A percentile compares a stretch with the other conserved stretches of the same genome.
Evolutionary conservation across 164 flowering plant genomes (phyloP).

Genomic region (Echeveria elegans): DNA sequence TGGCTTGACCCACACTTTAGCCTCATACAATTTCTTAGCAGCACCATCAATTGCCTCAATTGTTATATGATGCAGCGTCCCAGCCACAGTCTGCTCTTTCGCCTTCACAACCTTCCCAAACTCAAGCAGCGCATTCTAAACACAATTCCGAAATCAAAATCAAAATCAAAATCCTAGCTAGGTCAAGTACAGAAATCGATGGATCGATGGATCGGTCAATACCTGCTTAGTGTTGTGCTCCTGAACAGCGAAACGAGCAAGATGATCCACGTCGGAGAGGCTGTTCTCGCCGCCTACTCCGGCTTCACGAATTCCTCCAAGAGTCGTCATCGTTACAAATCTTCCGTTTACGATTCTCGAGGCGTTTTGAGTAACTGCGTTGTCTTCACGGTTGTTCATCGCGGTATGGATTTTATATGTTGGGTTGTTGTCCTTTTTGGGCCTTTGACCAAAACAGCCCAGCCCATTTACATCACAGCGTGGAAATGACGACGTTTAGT

Average conservation of each 20-base stretch:
- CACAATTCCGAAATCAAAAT: neutral
- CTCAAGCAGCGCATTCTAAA: slow-evolving; percentile 26
- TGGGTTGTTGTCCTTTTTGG: neutral
- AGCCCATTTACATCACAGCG: too few relatives aligned
- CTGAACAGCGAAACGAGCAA: slow-evolving; percentile 51
- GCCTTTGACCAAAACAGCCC: too few relatives aligned
- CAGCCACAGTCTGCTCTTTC: slow-evolving; percentile 31
- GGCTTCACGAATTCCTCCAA: slow-evolving; percentile 26
- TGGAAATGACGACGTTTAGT: too few relatives aligned
- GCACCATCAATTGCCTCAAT: slow-evolving; percentile 25
- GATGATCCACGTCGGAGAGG: slow-evolving; percentile 24
- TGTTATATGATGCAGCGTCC: slow-evolving; percentile 24
- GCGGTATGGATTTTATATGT: neutral
- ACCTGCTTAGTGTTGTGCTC: slow-evolving; percentile 54
- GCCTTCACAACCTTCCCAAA: slow-evolving; percentile 21
- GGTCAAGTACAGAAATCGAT: neutral
- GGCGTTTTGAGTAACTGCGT: neutral
- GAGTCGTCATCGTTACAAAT: slow-evolving; percentile 22
- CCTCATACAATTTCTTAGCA: slow-evolving; percentile 23
- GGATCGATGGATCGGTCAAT: neutral
- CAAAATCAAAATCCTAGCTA: too few relatives aligned
- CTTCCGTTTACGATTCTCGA: neutral
- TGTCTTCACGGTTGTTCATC: neutral
- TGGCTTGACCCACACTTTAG: slow-evolving; percentile 34
- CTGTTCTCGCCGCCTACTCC: slow-evolving; percentile 23